Evolutionary conservation across 1,284 basidiomycete species (phyloP), one percentile per base, ranked within the genome.

Genomic region (Blastosporella zonata): DNA sequence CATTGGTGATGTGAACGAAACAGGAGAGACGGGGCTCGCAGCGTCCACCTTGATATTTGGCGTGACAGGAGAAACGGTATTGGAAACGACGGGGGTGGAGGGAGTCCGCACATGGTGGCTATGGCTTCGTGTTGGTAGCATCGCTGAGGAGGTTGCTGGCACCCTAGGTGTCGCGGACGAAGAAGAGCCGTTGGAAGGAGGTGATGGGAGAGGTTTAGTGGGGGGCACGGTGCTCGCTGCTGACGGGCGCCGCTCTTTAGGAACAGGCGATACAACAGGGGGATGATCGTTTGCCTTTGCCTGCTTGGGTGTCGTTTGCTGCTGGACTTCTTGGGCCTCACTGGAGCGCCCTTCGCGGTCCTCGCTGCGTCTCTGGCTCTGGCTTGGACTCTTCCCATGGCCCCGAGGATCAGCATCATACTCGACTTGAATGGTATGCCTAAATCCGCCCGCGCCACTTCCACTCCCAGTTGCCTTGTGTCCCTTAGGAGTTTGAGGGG

Each of bases 361-460:
- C 17, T 54, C 52, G n/a, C 52, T 55, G 47, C 43, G 43, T 41
- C 52, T 46, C 49, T 55, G 27, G 21, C 55, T 29, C 22, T 54
- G 44, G 21, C 55, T 65, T 52, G 58, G 31, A 17, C 45, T 55
- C 58, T 64, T 59, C 43, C 61, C 51, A 51, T 60, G 51, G 55
- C 44, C 62, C 61, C 40, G 67, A 49, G 66, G 59, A 41, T 77
- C 75, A 21, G 48, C 43, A 35, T 86, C 85, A 58, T 94, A 94
- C 65, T 96, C 93, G 48, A 97, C 86, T 66, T 97, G 93, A 34
- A 96, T 91, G 2, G 93, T 96, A 67, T 96, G 92, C 42, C 72
- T 64, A 47, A 69, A 69, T 21, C 59, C 59, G 36, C 60, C 56
- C 8, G 55, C 59, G 13, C 41, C 44, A 35, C 50, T 49, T 6